Evolutionary conservation across 768 basidiomycete species (phyloP).

Genomic region (Tylopilus subfusipes): DNA sequence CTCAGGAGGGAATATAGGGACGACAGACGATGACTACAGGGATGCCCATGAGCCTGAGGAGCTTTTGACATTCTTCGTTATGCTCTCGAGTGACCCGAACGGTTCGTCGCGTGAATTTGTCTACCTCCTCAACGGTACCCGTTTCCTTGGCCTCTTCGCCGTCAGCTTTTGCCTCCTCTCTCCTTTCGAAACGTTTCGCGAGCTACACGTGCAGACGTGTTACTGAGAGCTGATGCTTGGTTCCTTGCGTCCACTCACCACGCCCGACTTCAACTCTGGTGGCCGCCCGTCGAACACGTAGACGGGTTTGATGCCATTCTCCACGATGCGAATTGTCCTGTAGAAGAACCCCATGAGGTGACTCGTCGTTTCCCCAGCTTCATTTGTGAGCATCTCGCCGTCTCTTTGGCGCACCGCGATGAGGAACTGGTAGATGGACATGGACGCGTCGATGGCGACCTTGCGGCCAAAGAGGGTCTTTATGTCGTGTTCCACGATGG

Average conservation of each 20-base stretch:
- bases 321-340: constrained; percentile 94
- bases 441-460: constrained; percentile 97
- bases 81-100: constrained; percentile 95
- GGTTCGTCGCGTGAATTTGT: constrained; percentile 82
- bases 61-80: constrained; percentile 88
- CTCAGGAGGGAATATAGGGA: background rate
- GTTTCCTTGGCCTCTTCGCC: constrained; percentile 97
- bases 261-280: constrained; percentile 93
- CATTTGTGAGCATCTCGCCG: constrained; percentile 94
- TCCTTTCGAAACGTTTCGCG: constrained; percentile 88
- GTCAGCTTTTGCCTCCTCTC: constrained; percentile 92
- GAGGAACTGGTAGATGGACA: constrained; percentile 96
- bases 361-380: constrained; percentile 96
- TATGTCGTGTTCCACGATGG: constrained; percentile 89
- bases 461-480: constrained; percentile 98
- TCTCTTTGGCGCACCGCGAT: constrained; percentile 97
- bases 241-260: constrained; percentile 55
- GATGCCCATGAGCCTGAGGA: constrained; percentile 94
- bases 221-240: background rate
- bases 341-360: constrained; percentile 99
- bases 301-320: constrained; percentile 96
- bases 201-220: constrained; percentile 48
- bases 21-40: constrained; percentile 82
- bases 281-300: constrained; percentile 99
- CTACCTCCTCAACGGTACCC: constrained; percentile 90